Evolutionary conservation across 371 early-diverging fungal genomes (phyloP).

Genomic region (Rhizopus sp.): DNA sequence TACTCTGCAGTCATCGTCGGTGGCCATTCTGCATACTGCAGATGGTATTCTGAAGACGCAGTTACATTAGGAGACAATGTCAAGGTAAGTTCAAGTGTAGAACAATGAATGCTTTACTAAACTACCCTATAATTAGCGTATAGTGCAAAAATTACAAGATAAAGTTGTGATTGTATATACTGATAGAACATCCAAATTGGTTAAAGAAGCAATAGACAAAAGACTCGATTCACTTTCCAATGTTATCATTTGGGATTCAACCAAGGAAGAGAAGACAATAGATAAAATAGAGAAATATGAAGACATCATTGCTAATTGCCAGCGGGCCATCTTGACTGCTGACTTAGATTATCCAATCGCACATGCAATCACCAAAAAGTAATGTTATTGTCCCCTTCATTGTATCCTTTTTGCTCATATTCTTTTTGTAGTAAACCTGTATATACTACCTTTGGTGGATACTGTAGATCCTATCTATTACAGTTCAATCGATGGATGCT

Average conservation of each 20-base stretch:
- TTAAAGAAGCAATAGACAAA: constrained; percentile 33
- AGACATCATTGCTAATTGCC: constrained; percentile 25
- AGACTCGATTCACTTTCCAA: constrained; percentile 6
- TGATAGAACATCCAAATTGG: constrained; percentile 37
- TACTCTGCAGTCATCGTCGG: constrained; percentile 37
- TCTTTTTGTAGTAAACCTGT: constrained; percentile 44
- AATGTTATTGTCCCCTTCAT: background rate
- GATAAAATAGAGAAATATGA: constrained; percentile 34
- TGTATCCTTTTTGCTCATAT: background rate
- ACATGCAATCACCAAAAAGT: constrained; percentile 40
- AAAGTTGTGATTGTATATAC: constrained; percentile 39
- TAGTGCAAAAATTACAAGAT: constrained; percentile 27
- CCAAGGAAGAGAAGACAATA: constrained; percentile 8
- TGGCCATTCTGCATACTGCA: constrained; percentile 41
- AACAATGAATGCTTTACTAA: background rate
- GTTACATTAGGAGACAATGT: constrained; percentile 33
- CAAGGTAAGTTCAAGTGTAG: constrained; percentile 26
- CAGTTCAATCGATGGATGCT: constrained; percentile 46
- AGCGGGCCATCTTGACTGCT: constrained; percentile 42
- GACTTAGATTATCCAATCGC: constrained; percentile 46
- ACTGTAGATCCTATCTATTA: constrained; percentile 36
- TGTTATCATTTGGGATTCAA: constrained; percentile 40
- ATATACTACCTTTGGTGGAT: constrained; percentile 42
- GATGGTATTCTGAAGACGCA: constrained; percentile 54
- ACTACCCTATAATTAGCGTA: constrained; percentile 28